Conservation (phyloP, 73 alveolate genomes). For the Uronychia setigera region DNA sequence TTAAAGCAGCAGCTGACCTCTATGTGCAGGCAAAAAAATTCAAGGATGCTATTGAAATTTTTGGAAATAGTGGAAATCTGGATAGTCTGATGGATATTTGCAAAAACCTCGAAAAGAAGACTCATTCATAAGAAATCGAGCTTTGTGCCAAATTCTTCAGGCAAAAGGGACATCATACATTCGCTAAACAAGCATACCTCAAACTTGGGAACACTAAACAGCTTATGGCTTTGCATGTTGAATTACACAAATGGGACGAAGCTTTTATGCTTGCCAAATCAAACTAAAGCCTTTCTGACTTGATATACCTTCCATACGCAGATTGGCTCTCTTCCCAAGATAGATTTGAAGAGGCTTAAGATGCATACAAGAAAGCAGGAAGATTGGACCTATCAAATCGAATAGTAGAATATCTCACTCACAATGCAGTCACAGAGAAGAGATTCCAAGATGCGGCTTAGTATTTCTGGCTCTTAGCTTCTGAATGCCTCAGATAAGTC, state of each 20-base stretch:
- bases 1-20: conserved; percentile 90
- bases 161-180: conserved; percentile 88
- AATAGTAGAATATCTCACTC: conserved; percentile 83
- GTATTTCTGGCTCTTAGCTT: conserved; percentile 87
- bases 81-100: conserved; percentile 92
- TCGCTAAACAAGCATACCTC: conserved; percentile 93
- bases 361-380: conserved; percentile 93
- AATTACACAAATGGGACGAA: conserved; percentile 95
- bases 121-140: conserved; percentile 79
- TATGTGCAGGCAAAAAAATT: conserved; percentile 75
- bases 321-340: conserved; percentile 94
- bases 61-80: conserved; percentile 86
- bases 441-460: conserved; percentile 95
- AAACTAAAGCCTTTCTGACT: conserved; percentile 72
- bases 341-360: conserved; percentile 96
- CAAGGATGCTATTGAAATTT: conserved; percentile 93
- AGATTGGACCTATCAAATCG: conserved; percentile 86
- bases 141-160: conserved; percentile 93
- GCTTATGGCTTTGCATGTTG: conserved; percentile 92
- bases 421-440: conserved; percentile 91
- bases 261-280: conserved; percentile 90
- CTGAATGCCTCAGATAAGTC: conserved; percentile 80
- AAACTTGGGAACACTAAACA: conserved; percentile 89
- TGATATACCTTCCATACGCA: conserved; percentile 92
- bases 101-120: conserved; percentile 78